Conservation (phyloP, 1,139 yeast genomes). For the Sugiyamaella novakii region DNA sequence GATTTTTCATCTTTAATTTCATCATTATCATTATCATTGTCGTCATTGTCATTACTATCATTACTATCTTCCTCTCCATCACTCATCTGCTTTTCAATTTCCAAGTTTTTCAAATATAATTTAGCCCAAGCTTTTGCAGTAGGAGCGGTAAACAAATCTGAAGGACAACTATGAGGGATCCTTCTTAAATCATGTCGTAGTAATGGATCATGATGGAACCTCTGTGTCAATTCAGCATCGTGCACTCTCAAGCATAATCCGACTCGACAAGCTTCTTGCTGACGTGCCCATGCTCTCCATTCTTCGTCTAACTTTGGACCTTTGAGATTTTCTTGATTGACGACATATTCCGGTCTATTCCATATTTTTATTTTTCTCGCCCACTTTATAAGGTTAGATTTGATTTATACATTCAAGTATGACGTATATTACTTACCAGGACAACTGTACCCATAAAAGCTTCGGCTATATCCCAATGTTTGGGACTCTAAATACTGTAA, state of each 20-base stretch:
- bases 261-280: not conserved
- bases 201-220: constrained; percentile 6
- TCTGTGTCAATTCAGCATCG: constrained; percentile 8
- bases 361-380: not conserved
- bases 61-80: not conserved
- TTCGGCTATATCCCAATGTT: constrained; percentile 4
- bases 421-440: too few species aligned
- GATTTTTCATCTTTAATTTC: not conserved
- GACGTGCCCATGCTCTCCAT: constrained; percentile 8
- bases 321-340: not conserved
- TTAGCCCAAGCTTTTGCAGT: not conserved
- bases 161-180: not conserved
- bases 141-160: not conserved
- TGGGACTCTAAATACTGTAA: not conserved
- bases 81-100: not conserved
- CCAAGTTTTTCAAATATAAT: not conserved
- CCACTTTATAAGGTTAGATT: not conserved
- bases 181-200: constrained; percentile 5
- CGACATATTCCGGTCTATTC: constrained; percentile 1
- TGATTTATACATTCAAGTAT: too few species aligned
- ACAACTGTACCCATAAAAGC: not conserved
- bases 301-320: not conserved
- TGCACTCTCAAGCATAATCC: constrained; percentile 2
- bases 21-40: not conserved
- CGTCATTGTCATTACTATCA: not conserved